Percentiles rank a stretch among this genome's conserved stretches.
Conservation (phyloP, 345 rosid species). For the Fremontodendron californicum region DNA sequence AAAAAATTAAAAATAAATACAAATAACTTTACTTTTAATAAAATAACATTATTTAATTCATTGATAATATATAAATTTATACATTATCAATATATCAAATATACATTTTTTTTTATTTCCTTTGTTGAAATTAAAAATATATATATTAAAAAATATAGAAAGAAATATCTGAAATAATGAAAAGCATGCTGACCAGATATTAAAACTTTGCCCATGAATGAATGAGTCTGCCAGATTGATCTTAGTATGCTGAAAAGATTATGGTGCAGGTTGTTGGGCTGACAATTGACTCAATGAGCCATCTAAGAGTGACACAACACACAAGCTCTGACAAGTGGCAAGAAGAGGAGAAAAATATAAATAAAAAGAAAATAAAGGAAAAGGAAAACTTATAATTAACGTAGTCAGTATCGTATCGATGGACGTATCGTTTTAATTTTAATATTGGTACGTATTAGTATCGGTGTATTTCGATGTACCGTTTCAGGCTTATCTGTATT, state of each 20-base stretch:
- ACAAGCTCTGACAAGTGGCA: background rate
- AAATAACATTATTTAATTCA: no score
- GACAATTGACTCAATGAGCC: background rate
- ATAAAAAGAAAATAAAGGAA: background rate
- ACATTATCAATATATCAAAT: no score
- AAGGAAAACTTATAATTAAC: background rate
- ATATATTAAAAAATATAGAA: background rate
- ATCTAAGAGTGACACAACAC: background rate
- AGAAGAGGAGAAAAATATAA: background rate
- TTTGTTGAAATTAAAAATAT: background rate
- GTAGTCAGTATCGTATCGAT: no score
- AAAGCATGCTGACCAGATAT: background rate
- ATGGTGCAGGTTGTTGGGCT: background rate
- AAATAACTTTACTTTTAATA: no score
- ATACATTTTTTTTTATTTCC: no score
- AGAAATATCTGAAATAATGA: background rate
- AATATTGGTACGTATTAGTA: no score
- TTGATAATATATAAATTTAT: no score
- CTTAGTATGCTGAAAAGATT: background rate
- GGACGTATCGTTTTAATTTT: no score
- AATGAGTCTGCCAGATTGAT: background rate
- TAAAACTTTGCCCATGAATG: background rate
- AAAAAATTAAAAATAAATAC: no score
- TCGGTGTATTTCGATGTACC: no score
- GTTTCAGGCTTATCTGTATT: no score